A percentile compares a stretch with the other conserved stretches of the same genome.
Evolutionary conservation across 768 basidiomycete genomes (phyloP).

Genomic region (Kwoniella newhampshirensis): DNA sequence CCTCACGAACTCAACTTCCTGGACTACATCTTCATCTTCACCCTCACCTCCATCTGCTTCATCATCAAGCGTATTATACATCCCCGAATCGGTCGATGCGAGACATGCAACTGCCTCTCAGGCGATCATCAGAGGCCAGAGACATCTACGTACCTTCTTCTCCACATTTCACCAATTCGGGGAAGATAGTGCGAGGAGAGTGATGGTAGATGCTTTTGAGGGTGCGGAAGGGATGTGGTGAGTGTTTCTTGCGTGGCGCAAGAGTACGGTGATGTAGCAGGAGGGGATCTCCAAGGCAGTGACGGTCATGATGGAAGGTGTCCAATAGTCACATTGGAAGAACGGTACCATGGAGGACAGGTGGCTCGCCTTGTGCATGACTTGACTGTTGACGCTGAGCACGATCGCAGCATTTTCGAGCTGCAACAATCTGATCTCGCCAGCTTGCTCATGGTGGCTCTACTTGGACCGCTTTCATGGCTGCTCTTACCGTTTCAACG

Average conservation of each 20-base stretch:
- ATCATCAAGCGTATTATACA: constrained; percentile 22
- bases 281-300: too few species aligned
- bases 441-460: constrained; percentile 32
- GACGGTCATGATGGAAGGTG: too few species aligned
- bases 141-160: constrained; percentile 49
- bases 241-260: constrained; percentile 8
- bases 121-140: constrained; percentile 2
- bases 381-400: too few species aligned
- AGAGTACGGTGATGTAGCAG: too few species aligned
- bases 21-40: neutral
- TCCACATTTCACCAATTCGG: constrained; percentile 52
- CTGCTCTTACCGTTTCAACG: constrained; percentile 36
- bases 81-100: constrained; percentile 44
- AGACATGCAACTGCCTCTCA: constrained; percentile 21
- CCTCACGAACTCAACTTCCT: constrained; percentile 45
- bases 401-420: constrained; percentile 45
- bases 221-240: constrained; percentile 46
- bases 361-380: constrained; percentile 1
- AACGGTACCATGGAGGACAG: neutral
- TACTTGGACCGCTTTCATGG: constrained; percentile 36
- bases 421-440: constrained; percentile 41
- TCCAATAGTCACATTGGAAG: neutral
- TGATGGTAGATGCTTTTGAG: constrained; percentile 47
- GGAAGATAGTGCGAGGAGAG: constrained; percentile 37
- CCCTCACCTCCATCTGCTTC: neutral